These are phyloP conservation scores for Phytophthora pistaciae DNA, from an alignment of 352 stramenopile genomes.

Conservation along the genomic window DNA sequence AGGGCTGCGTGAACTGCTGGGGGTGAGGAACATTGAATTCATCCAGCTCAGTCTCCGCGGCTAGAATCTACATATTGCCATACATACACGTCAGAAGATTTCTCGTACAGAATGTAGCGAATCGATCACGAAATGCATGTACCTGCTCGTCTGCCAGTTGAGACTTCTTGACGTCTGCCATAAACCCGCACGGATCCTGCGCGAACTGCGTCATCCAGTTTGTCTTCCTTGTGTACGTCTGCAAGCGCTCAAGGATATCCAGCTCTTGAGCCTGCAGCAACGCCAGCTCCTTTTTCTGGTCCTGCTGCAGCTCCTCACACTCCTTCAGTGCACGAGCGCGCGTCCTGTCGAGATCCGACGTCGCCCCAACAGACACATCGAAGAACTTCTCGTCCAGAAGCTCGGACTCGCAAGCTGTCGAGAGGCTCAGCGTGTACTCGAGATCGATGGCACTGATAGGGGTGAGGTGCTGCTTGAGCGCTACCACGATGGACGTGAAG, in stretches of 20 bases:
- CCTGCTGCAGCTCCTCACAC: slow-evolving; percentile 71
- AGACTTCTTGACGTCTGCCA: slow-evolving; percentile 64
- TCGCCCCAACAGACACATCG: slow-evolving; percentile 63
- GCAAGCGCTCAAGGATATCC: slow-evolving; percentile 61
- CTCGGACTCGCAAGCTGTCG: slow-evolving; percentile 32
- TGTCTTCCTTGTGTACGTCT: slow-evolving; percentile 56
- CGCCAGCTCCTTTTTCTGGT: slow-evolving; percentile 70
- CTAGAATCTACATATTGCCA: slow-evolving; percentile 50
- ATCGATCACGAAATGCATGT: slow-evolving; percentile 6
- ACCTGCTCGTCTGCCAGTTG: slow-evolving; percentile 72
- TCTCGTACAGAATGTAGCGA: not conserved
- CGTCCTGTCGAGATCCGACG: slow-evolving; percentile 56
- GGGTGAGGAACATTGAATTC: slow-evolving; percentile 65
- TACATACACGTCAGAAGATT: not conserved
- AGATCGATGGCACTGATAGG: slow-evolving; percentile 60
- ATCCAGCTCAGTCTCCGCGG: slow-evolving; percentile 65
- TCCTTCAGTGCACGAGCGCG: slow-evolving; percentile 49
- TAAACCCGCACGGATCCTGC: slow-evolving; percentile 70
- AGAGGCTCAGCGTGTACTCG: slow-evolving; percentile 69
- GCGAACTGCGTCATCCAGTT: slow-evolving; percentile 82
- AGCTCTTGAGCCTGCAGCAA: slow-evolving; percentile 69
- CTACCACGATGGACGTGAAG: slow-evolving; percentile 75
- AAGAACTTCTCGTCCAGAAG: slow-evolving; percentile 66
- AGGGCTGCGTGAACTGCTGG: slow-evolving; percentile 76
- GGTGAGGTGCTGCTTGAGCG: slow-evolving; percentile 72